Evolutionary conservation across 768 basidiomycete species (phyloP).

Genomic region (Paxillus involutus): DNA sequence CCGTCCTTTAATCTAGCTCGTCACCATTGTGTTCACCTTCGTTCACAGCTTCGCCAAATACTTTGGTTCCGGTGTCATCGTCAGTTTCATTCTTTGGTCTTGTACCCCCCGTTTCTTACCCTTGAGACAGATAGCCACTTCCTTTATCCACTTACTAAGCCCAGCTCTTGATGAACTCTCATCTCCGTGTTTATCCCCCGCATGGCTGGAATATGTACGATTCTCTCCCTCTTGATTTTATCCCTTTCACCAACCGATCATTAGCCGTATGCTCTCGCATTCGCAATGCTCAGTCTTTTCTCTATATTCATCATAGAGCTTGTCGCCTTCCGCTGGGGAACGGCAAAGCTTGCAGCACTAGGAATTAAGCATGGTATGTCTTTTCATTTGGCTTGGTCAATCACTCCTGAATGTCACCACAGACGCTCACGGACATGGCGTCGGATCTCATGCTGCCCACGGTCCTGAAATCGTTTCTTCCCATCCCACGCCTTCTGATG

Average conservation of each 20-base stretch:
- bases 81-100: slow-evolving; percentile 34
- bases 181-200: slow-evolving; percentile 65
- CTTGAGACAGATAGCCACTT: slow-evolving; percentile 74
- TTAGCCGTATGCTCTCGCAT: slow-evolving; percentile 79
- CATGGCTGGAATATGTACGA: slow-evolving; percentile 76
- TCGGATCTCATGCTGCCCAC: slow-evolving; percentile 63
- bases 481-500: background rate
- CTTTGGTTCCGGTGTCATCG: slow-evolving; percentile 89
- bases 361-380: slow-evolving; percentile 61
- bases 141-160: slow-evolving; percentile 80
- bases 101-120: background rate
- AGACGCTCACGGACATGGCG: slow-evolving; percentile 70
- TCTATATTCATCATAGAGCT: slow-evolving; percentile 83
- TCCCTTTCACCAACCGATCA: background rate
- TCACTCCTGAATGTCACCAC: background rate
- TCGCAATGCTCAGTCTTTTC: slow-evolving; percentile 83
- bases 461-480: slow-evolving; percentile 53
- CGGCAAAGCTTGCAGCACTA: slow-evolving; percentile 61
- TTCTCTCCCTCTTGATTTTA: background rate
- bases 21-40: slow-evolving; percentile 2
- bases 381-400: background rate
- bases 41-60: slow-evolving; percentile 74
- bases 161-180: slow-evolving; percentile 73
- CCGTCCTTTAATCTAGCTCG: slow-evolving; percentile 21
- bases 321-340: slow-evolving; percentile 85